A percentile compares a stretch with the other conserved stretches of the same genome.
Conservation (phyloP, 1,284 basidiomycete genomes). For the Porodaedalea pini region DNA sequence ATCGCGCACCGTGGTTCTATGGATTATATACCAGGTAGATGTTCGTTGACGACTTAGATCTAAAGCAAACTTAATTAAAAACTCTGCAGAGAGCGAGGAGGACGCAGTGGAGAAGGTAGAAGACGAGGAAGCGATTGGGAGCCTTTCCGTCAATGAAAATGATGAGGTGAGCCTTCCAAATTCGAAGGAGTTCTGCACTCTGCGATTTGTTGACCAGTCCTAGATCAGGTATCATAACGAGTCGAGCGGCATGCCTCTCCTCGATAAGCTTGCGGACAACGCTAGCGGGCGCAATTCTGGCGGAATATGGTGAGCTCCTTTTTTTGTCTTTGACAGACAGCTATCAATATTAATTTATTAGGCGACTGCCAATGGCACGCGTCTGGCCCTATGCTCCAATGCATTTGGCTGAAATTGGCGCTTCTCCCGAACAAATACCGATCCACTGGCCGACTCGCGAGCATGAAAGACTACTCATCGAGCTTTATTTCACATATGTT, state of each 20-base stretch:
- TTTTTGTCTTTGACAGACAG: background rate
- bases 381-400: slow-evolving; percentile 61
- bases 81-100: background rate
- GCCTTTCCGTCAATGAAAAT: slow-evolving; percentile 80
- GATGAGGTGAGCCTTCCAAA: slow-evolving; percentile 49
- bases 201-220: background rate
- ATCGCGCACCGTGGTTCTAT: background rate
- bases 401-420: slow-evolving; percentile 36
- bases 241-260: slow-evolving; percentile 71
- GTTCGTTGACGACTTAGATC: no score
- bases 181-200: background rate
- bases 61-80: no score
- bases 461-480: slow-evolving; percentile 63
- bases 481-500: slow-evolving; percentile 76
- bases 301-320: slow-evolving; percentile 6
- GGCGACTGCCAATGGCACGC: slow-evolving; percentile 74
- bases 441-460: slow-evolving; percentile 53
- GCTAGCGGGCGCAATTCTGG: slow-evolving; percentile 42
- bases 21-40: background rate
- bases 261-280: slow-evolving; percentile 56
- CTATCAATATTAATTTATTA: slow-evolving; percentile 28
- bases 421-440: slow-evolving; percentile 34
- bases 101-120: slow-evolving; percentile 22
- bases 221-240: slow-evolving; percentile 76
- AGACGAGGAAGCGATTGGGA: slow-evolving; percentile 55